A percentile compares a stretch with the other conserved stretches of the same genome.
phyloP scores from a whole-genome alignment of 306 rosid species.

The Parietaria judaica region DNA sequence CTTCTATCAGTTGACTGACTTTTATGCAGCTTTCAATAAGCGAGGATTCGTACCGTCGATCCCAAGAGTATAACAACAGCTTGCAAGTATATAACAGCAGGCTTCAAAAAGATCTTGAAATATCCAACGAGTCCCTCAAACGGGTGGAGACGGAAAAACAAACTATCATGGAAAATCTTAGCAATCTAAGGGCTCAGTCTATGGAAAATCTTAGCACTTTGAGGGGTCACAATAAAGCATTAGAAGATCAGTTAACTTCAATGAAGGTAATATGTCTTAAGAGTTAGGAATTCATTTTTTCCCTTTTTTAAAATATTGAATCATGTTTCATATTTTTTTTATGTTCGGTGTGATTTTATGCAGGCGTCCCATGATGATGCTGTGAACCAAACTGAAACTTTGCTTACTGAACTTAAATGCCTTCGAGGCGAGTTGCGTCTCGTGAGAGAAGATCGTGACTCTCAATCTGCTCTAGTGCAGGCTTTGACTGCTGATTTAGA shows the following conservation, averaged over 20 bases:
- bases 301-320: not conserved
- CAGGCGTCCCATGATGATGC: conserved; percentile 68
- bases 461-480: conserved; percentile 39
- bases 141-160: conserved; percentile 73
- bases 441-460: conserved; percentile 74
- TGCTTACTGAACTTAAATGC: conserved; percentile 47
- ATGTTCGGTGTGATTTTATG: conserved; percentile 1
- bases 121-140: conserved; percentile 51
- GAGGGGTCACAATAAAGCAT: conserved; percentile 66
- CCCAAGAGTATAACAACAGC: conserved; percentile 84
- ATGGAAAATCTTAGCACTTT: conserved; percentile 36
- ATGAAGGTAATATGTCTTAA: conserved; percentile 41
- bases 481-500: conserved; percentile 44
- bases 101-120: conserved; percentile 70
- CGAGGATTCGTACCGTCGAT: conserved; percentile 68
- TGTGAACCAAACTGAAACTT: conserved; percentile 42
- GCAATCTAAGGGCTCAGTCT: too few relatives aligned
- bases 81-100: conserved; percentile 73
- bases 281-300: not conserved
- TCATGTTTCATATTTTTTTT: not conserved
- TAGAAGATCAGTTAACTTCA: conserved; percentile 64
- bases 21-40: conserved; percentile 49
- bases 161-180: conserved; percentile 48
- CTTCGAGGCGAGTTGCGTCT: conserved; percentile 68
- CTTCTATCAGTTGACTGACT: not conserved